phyloP scores from a whole-genome alignment of 495 filamentous ascomycete species.

The Barbatosphaeria neglecta region DNA sequence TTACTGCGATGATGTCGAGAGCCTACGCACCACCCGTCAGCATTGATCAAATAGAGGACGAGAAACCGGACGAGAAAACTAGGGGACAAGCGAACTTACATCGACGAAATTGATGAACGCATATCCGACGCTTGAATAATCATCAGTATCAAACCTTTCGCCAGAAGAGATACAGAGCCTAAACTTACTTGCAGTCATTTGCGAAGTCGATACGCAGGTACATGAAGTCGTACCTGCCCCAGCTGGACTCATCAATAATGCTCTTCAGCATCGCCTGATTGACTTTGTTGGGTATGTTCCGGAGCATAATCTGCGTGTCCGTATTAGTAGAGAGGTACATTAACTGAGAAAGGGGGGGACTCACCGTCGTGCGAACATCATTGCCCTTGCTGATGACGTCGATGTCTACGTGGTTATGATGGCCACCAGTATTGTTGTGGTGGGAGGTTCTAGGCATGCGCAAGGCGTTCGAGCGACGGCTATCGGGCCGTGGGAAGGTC shows the following conservation, averaged over 20 bases:
- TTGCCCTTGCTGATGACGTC: slow-evolving; percentile 51
- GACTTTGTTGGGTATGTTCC: slow-evolving; percentile 90
- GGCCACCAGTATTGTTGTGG: slow-evolving; percentile 30
- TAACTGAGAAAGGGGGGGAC: slow-evolving; percentile 12
- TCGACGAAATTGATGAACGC: slow-evolving; percentile 93
- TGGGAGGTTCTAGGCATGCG: slow-evolving; percentile 26
- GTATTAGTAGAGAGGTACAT: slow-evolving; percentile 5
- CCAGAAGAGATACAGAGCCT: background rate
- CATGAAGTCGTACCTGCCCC: slow-evolving; percentile 82
- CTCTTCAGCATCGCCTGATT: slow-evolving; percentile 68
- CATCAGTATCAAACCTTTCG: slow-evolving; percentile 15
- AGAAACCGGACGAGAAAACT: too few species aligned
- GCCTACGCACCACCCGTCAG: slow-evolving; percentile 39
- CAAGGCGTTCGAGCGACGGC: slow-evolving; percentile 30
- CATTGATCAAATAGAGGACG: background rate
- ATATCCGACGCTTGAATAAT: slow-evolving; percentile 72
- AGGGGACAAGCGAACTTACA: slow-evolving; percentile 40
- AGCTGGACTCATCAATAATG: slow-evolving; percentile 67
- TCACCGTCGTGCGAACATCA: slow-evolving; percentile 64
- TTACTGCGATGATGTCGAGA: slow-evolving; percentile 60
- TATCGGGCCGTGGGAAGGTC: slow-evolving; percentile 12
- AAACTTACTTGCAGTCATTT: slow-evolving; percentile 75
- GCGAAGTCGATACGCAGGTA: slow-evolving; percentile 91
- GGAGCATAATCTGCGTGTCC: slow-evolving; percentile 77
- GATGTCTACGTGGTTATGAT: slow-evolving; percentile 58